These are phyloP conservation scores for Colletotrichum somersetense DNA, from an alignment of 2,329 filamentous ascomycete species.

Conservation along the genomic window DNA sequence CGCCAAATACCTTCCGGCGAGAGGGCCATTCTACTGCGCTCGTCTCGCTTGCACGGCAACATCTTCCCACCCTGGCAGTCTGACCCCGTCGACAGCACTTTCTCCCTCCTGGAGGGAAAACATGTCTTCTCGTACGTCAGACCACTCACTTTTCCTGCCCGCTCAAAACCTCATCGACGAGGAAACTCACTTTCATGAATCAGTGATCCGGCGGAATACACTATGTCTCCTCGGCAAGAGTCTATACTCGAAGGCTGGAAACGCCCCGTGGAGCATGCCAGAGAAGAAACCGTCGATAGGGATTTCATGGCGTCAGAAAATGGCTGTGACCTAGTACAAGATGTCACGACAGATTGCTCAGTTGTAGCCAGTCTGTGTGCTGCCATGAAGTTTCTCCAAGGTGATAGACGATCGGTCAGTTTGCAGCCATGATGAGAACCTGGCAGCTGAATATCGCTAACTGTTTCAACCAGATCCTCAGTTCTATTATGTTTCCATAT, in stretches of 20 bases:
- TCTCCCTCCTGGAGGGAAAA: constrained; percentile 64
- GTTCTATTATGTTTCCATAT: constrained; percentile 81
- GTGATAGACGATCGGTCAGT: constrained; percentile 75
- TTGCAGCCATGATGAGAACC: background rate
- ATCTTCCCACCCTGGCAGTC: constrained; percentile 88
- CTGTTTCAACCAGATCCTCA: constrained; percentile 68
- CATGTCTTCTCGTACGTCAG: constrained; percentile 72
- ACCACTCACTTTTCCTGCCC: background rate
- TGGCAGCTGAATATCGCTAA: background rate
- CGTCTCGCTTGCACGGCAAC: constrained; percentile 84
- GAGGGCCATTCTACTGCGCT: constrained; percentile 80
- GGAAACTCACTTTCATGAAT: constrained; percentile 31
- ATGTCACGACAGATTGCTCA: constrained; percentile 95
- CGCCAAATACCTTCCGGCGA: constrained; percentile 77
- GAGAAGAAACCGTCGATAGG: constrained; percentile 51
- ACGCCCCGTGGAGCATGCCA: constrained; percentile 76
- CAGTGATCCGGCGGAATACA: constrained; percentile 77
- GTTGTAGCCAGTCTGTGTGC: constrained; percentile 96
- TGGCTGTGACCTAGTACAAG: constrained; percentile 88
- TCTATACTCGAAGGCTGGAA: constrained; percentile 88
- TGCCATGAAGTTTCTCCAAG: constrained; percentile 76
- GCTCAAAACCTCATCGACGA: constrained; percentile 30
- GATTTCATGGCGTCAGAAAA: constrained; percentile 68
- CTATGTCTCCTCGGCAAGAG: constrained; percentile 80
- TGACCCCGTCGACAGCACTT: constrained; percentile 71